phyloP scores from a whole-genome alignment of 2,329 filamentous ascomycete genomes.

The Beauveria pseudobassiana region DNA sequence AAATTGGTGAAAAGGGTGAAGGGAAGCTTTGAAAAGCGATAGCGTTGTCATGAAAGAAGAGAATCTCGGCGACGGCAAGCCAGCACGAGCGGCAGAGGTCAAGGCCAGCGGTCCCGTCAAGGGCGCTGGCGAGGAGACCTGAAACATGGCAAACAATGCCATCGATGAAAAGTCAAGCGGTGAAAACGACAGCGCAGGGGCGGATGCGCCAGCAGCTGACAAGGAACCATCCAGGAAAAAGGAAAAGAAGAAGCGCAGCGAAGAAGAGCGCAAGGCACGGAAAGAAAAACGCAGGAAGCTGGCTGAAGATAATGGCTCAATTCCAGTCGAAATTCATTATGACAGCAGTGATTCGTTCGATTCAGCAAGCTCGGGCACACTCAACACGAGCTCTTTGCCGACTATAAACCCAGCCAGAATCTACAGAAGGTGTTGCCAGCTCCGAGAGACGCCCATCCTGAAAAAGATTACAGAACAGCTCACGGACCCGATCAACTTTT shows the following conservation, averaged over 20 bases:
- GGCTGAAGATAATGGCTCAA: slow-evolving; percentile 78
- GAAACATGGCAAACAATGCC: neutral
- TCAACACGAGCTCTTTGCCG: slow-evolving; percentile 40
- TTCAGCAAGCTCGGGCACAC: slow-evolving; percentile 13
- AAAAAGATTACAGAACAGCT: slow-evolving; percentile 91
- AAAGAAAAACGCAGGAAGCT: slow-evolving; percentile 82
- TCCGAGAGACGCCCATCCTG: slow-evolving; percentile 85
- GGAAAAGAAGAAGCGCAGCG: slow-evolving; percentile 93
- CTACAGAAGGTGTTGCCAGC: slow-evolving; percentile 87
- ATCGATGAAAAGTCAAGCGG: neutral
- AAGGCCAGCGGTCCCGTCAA: neutral
- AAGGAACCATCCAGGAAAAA: slow-evolving; percentile 60
- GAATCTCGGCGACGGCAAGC: slow-evolving; percentile 14
- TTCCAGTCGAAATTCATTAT: slow-evolving; percentile 74
- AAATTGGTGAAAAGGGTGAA: slow-evolving; percentile 62
- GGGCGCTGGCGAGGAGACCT: neutral
- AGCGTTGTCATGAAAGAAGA: slow-evolving; percentile 49
- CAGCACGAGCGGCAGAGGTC: neutral
- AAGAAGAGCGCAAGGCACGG: slow-evolving; percentile 84
- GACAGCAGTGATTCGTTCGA: slow-evolving; percentile 57
- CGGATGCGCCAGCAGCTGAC: slow-evolving; percentile 22
- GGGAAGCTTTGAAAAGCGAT: slow-evolving; percentile 63
- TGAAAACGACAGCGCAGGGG: slow-evolving; percentile 15
- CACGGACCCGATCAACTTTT: slow-evolving; percentile 57
- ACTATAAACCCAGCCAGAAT: slow-evolving; percentile 89